Conservation (phyloP, 169 alveolate genomes). For the Eimeria falciformis region DNA sequence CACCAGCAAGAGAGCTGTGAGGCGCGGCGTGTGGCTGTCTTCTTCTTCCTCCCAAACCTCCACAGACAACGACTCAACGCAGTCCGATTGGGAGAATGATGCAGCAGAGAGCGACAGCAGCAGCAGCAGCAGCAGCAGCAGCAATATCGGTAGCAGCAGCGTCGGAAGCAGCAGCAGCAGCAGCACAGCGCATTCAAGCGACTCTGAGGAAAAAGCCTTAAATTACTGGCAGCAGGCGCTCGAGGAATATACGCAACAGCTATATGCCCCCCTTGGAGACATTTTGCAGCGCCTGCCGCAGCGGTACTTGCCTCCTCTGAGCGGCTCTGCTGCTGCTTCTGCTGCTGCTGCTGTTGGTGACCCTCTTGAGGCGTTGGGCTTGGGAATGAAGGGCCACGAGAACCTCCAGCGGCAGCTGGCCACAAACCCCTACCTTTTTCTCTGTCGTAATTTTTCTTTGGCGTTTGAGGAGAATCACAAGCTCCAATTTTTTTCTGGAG, state of each 20-base stretch:
- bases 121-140: no score
- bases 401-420: neutral
- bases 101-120: no score
- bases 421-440: neutral
- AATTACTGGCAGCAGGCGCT: neutral
- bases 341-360: neutral
- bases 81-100: no score
- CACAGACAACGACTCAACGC: no score
- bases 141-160: no score
- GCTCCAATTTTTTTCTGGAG: no score
- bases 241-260: neutral
- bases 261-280: neutral
- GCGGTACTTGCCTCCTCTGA: slow-evolving; percentile 1
- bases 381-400: neutral
- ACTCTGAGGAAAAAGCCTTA: neutral
- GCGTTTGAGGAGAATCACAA: neutral
- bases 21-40: no score
- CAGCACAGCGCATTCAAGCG: no score
- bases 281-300: neutral
- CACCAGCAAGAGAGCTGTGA: no score
- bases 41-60: no score
- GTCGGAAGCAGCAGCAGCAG: no score
- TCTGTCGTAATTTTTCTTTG: neutral
- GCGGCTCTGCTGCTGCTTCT: neutral
- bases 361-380: neutral